These are phyloP conservation scores for Athelia psychrophila DNA, from an alignment of 1,284 basidiomycete species.

Conservation along the genomic window DNA sequence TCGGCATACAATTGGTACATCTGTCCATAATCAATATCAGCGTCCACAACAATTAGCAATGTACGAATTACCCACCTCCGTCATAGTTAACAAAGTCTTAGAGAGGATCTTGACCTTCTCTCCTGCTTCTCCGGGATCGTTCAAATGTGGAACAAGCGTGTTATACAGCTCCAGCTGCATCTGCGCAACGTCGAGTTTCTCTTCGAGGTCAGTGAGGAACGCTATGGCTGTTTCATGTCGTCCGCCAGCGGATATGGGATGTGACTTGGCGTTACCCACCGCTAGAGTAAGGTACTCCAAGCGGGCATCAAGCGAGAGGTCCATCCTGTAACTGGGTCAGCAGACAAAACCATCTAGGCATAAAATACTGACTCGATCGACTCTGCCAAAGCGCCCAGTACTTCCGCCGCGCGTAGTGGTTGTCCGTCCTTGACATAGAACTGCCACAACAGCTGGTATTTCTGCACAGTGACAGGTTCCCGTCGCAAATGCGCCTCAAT, in stretches of 20 bases:
- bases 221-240: conserved; percentile 84
- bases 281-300: conserved; percentile 92
- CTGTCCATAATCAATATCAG: conserved; percentile 35
- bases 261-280: conserved; percentile 94
- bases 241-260: conserved; percentile 74
- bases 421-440: conserved; percentile 93
- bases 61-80: conserved; percentile 48
- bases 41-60: conserved; percentile 4
- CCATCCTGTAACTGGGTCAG: conserved; percentile 42
- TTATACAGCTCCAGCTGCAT: conserved; percentile 91
- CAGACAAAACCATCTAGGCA: too few relatives aligned
- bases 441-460: conserved; percentile 94
- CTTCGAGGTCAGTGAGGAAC: conserved; percentile 91
- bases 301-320: conserved; percentile 66
- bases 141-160: conserved; percentile 56
- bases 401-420: conserved; percentile 82
- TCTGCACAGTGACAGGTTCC: conserved; percentile 78
- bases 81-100: conserved; percentile 60
- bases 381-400: conserved; percentile 85
- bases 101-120: conserved; percentile 55
- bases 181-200: conserved; percentile 95
- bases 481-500: conserved; percentile 86
- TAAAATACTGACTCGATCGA: conserved; percentile 75
- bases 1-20: conserved; percentile 89
- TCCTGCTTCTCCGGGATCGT: conserved; percentile 54